Percentiles rank a stretch among this genome's conserved stretches.
Evolutionary conservation across 73 alveolate genomes (phyloP).

Genomic region (Tetrahymena borealis): DNA sequence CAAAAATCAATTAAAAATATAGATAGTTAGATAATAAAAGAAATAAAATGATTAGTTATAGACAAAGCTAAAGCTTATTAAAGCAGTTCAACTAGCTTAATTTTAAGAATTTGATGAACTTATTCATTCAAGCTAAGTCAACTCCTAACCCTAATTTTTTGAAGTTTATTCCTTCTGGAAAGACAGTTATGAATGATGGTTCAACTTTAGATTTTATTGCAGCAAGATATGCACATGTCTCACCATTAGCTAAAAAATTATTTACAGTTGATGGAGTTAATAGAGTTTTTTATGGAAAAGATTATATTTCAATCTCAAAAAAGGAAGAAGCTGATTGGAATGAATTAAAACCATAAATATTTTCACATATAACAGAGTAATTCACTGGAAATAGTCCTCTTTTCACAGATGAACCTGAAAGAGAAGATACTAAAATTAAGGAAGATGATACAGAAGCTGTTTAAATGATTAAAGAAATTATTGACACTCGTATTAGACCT

Average conservation of each 20-base stretch:
- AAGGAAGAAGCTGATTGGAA: slow-evolving; percentile 69
- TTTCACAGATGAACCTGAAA: slow-evolving; percentile 51
- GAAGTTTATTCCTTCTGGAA: slow-evolving; percentile 76
- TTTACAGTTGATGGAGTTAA: slow-evolving; percentile 66
- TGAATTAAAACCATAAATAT: slow-evolving; percentile 61
- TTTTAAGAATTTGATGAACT: slow-evolving; percentile 11
- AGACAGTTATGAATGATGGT: slow-evolving; percentile 50
- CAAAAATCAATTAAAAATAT: too few species aligned
- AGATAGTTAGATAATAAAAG: neutral
- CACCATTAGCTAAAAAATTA: slow-evolving; percentile 68
- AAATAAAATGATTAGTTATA: neutral
- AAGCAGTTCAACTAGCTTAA: neutral
- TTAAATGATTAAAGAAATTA: slow-evolving; percentile 75
- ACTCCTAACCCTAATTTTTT: slow-evolving; percentile 77
- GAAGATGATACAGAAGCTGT: slow-evolving; percentile 73
- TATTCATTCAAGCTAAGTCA: slow-evolving; percentile 60
- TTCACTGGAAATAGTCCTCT: slow-evolving; percentile 52
- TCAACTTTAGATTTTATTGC: slow-evolving; percentile 64
- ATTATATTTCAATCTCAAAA: slow-evolving; percentile 67
- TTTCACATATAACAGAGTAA: slow-evolving; percentile 60
- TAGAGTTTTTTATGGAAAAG: slow-evolving; percentile 69
- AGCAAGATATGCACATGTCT: slow-evolving; percentile 49
- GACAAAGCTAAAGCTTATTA: neutral
- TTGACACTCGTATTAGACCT: slow-evolving; percentile 73
- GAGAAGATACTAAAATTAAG: slow-evolving; percentile 57